phyloP scores from a whole-genome alignment of 352 stramenopile genomes.

The Saprolegnia diclina region DNA sequence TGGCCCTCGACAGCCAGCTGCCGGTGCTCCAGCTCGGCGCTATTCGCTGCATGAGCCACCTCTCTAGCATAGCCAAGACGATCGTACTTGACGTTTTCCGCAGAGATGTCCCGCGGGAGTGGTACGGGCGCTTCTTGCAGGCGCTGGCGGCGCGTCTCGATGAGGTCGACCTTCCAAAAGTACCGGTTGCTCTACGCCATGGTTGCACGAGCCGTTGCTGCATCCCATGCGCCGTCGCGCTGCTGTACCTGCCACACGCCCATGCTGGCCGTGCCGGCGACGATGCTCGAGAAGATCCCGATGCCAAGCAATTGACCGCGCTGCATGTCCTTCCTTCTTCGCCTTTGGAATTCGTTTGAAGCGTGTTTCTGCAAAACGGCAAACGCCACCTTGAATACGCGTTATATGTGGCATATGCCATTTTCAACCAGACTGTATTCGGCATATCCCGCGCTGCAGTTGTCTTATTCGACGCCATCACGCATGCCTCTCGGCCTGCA shows the following conservation, averaged over 20 bases:
- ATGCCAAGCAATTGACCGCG: conserved; percentile 38
- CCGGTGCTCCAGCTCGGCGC: conserved; percentile 75
- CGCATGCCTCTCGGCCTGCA: too few species aligned
- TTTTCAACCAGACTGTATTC: neutral
- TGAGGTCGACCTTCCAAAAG: conserved; percentile 85
- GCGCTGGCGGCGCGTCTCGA: conserved; percentile 77
- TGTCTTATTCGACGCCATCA: too few species aligned
- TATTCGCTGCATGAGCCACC: conserved; percentile 25
- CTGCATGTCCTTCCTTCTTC: conserved; percentile 2
- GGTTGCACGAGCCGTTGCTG: neutral
- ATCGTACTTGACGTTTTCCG: conserved; percentile 42
- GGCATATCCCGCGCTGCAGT: too few species aligned
- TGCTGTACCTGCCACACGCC: conserved; percentile 67
- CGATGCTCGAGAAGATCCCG: conserved; percentile 77
- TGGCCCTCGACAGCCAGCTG: conserved; percentile 59
- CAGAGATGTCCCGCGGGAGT: conserved; percentile 52
- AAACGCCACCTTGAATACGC: neutral
- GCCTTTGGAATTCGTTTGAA: neutral
- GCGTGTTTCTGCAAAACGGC: neutral
- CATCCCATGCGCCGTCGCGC: neutral
- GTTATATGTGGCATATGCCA: neutral
- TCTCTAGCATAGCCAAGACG: neutral
- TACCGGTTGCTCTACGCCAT: conserved; percentile 68
- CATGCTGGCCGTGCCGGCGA: conserved; percentile 67
- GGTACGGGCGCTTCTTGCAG: conserved; percentile 54